Evolutionary conservation across 306 rosid species (phyloP).

Genomic region (Trifolium dubium): DNA sequence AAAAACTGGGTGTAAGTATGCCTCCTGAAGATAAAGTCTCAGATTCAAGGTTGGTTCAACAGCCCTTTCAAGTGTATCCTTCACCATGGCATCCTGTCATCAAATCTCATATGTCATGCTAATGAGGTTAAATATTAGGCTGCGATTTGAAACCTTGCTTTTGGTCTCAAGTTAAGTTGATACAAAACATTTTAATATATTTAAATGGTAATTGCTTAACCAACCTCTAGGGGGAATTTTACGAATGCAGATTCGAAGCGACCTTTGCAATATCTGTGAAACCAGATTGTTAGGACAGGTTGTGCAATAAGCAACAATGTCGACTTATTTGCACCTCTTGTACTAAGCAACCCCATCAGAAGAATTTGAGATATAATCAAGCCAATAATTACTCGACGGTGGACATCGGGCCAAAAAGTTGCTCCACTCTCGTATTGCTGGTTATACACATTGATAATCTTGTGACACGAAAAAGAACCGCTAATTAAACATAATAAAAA

Average conservation of each 20-base stretch:
- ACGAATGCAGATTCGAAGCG: constrained; percentile 86
- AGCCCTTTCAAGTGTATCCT: constrained; percentile 80
- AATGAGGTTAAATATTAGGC: neutral
- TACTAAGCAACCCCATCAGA: constrained; percentile 78
- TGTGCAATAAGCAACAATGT: constrained; percentile 62
- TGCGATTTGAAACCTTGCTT: neutral
- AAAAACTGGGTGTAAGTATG: constrained; percentile 79
- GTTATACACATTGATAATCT: constrained; percentile 88
- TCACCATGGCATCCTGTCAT: constrained; percentile 92
- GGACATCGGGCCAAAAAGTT: constrained; percentile 88
- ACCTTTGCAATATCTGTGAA: constrained; percentile 75
- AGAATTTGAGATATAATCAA: constrained; percentile 76
- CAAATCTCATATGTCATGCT: constrained; percentile 29
- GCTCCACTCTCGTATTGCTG: constrained; percentile 93
- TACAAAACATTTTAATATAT: neutral
- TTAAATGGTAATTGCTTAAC: constrained; percentile 31
- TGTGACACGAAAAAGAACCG: constrained; percentile 26
- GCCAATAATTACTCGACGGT: constrained; percentile 70
- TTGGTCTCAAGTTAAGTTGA: neutral
- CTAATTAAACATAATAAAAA: constrained; percentile 26
- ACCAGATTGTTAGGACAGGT: constrained; percentile 85
- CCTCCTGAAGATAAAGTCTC: constrained; percentile 69
- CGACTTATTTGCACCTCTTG: constrained; percentile 59
- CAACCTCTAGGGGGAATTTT: constrained; percentile 77
- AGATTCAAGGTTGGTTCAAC: constrained; percentile 79